Base-by-base conservation (phyloP, 331 rosid genomes). In the Erythrophleum ivorense region DNA sequence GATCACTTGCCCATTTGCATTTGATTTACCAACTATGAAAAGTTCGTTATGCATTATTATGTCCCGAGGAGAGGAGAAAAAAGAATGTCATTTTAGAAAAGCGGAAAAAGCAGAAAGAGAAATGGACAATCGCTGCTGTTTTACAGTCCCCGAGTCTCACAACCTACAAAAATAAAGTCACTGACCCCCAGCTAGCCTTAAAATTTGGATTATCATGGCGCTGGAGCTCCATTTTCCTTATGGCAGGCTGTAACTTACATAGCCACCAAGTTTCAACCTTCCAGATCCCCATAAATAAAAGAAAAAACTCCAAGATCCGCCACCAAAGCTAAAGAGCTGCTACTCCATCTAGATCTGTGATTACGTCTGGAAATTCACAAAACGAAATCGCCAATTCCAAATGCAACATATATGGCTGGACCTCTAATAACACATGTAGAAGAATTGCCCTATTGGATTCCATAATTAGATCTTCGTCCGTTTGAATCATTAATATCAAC, bases 1-100 rank as follows among this genome's bases (percentile, higher is more conserved):
- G 10, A 59, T 62, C 67, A 79, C 75, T 78, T 59, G 38, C 71
- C 82, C 36, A 52, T 73, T 82, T 66, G 54, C 34, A 78, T 74
- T 75, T 31, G 46, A 38, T 65, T 83, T 38, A 64, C 69, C 54
- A 65, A 72, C 43, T 54, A 59, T 34, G 53, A 67, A 73, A 85
- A 74, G 14, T 50, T 38, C n/a, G 84, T 74, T 6, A 18, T 21
- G 38, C 52, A 43, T 43, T 67, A n/a, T 33, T 72, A 78, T 24
- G 75, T 40, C 52, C 60, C 50, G 59, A n/a, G 34, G n/a, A 2
- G 43, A 62, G 52, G 52, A 48, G 52, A 18, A 50, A 75, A 38
- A 12, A 68, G 48, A 33, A 33, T 54, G 52, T 48, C 57, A 57
- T 66, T 10, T 65, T 24, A 29, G 46, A n/a, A n/a, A n/a, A n/a